Conservation (phyloP, 768 basidiomycete species). For the Tremella mesenterica region DNA sequence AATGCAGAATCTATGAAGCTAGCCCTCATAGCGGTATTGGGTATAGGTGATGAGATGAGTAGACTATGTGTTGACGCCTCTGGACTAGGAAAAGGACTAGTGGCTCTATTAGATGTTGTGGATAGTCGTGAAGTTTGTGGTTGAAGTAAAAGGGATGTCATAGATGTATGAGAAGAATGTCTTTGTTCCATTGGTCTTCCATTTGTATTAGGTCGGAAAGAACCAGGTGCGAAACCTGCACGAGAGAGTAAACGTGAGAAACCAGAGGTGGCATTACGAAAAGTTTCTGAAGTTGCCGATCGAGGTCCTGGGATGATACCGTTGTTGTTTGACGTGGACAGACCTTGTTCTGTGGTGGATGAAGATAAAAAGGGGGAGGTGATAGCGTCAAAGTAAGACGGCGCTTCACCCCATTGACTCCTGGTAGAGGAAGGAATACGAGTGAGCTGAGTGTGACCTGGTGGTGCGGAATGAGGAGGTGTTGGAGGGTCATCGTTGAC, state of each 20-base stretch:
- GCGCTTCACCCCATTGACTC: slow-evolving; percentile 33
- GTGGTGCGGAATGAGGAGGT: not conserved
- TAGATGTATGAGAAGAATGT: not conserved
- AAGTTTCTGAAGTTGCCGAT: not conserved
- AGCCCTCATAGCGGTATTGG: slow-evolving; percentile 26
- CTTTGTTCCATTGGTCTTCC: not conserved
- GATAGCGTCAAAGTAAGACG: slow-evolving; percentile 38
- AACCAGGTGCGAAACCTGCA: slow-evolving; percentile 8
- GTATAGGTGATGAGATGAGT: slow-evolving; percentile 28
- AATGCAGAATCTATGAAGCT: slow-evolving; percentile 18
- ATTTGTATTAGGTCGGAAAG: not conserved
- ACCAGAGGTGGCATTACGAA: slow-evolving; percentile 23
- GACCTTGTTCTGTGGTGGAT: not conserved
- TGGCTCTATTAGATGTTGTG: slow-evolving; percentile 1
- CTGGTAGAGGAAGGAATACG: slow-evolving; percentile 1
- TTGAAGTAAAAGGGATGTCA: slow-evolving; percentile 24
- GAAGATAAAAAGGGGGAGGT: slow-evolving; percentile 15
- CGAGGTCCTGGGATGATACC: slow-evolving; percentile 13
- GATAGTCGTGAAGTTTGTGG: slow-evolving; percentile 24
- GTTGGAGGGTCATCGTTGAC: not conserved
- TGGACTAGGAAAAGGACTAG: slow-evolving; percentile 13
- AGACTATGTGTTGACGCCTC: slow-evolving; percentile 27
- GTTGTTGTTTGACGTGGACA: not conserved
- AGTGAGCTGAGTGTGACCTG: slow-evolving; percentile 1
- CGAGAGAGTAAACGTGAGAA: slow-evolving; percentile 26